phyloP scores from a whole-genome alignment of 169 alveolate species.

The Plasmodium relictum region DNA sequence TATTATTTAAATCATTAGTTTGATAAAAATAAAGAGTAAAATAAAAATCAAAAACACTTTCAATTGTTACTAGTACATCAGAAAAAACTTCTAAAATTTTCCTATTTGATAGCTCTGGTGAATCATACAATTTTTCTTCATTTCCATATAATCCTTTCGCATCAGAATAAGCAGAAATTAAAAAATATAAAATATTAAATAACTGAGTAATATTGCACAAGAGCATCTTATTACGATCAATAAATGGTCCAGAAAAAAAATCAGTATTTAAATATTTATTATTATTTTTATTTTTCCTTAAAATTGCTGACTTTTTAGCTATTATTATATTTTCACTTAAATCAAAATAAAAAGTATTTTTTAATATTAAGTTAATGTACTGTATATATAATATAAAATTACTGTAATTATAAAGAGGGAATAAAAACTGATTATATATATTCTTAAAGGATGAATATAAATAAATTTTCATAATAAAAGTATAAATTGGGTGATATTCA shows the following conservation, averaged over 20 bases:
- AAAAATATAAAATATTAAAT: conserved; percentile 55
- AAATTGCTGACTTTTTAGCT: conserved; percentile 21
- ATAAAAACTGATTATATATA: conserved; percentile 50
- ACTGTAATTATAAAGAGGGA: conserved; percentile 53
- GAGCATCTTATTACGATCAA: conserved; percentile 45
- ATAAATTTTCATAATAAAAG: conserved; percentile 42
- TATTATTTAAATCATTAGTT: conserved; percentile 44
- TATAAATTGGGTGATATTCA: conserved; percentile 63
- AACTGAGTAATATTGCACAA: conserved; percentile 45
- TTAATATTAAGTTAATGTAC: background rate
- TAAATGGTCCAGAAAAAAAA: conserved; percentile 37
- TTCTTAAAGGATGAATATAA: conserved; percentile 36
- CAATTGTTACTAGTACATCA: conserved; percentile 49
- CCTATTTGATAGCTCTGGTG: conserved; percentile 49
- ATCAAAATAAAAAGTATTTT: conserved; percentile 13
- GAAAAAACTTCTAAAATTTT: conserved; percentile 71
- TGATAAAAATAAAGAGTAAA: conserved; percentile 67
- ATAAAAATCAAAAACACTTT: conserved; percentile 58
- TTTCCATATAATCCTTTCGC: conserved; percentile 57
- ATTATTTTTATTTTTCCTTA: background rate
- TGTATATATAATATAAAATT: conserved; percentile 37
- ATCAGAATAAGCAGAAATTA: conserved; percentile 46
- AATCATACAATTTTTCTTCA: conserved; percentile 64
- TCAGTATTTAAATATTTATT: conserved; percentile 17
- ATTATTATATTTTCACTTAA: conserved; percentile 31